Conservation (phyloP, 805 yeast genomes). For the Clavispora carvajalis region DNA sequence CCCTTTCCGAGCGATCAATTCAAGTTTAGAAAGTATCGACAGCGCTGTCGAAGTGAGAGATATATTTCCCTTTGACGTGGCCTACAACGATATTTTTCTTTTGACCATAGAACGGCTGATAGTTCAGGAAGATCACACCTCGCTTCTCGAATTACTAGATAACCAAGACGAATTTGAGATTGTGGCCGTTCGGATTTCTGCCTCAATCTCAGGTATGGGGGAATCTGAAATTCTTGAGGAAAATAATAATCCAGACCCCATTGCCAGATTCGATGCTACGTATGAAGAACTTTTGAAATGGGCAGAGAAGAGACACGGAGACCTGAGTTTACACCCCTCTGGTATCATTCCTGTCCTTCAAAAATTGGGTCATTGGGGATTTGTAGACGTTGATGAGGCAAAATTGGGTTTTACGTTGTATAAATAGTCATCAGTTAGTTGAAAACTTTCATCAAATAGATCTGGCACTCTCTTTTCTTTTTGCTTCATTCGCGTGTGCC, state of each 20-base stretch:
- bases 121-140: conserved; percentile 19
- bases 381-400: conserved; percentile 12
- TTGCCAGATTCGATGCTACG: conserved; percentile 1
- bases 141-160: conserved; percentile 19
- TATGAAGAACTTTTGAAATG: conserved; percentile 14
- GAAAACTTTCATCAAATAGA: no score
- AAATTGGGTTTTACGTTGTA: conserved; percentile 11
- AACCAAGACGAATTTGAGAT: conserved; percentile 20
- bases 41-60: neutral
- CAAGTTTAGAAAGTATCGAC: conserved; percentile 1
- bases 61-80: conserved; percentile 27
- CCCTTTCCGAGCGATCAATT: neutral
- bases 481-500: no score
- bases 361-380: conserved; percentile 14
- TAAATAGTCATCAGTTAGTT: conserved; percentile 1
- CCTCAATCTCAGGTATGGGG: neutral
- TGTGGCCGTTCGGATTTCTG: conserved; percentile 22
- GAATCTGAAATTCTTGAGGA: neutral
- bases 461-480: no score
- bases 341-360: conserved; percentile 3
- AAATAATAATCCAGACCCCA: neutral
- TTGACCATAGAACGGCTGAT: conserved; percentile 29
- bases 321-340: neutral
- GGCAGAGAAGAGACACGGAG: conserved; percentile 5
- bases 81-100: conserved; percentile 20